A percentile compares a stretch with the other conserved stretches of the same genome.
phyloP scores from a whole-genome alignment of 352 stramenopile species.

The Phytophthora megakarya region DNA sequence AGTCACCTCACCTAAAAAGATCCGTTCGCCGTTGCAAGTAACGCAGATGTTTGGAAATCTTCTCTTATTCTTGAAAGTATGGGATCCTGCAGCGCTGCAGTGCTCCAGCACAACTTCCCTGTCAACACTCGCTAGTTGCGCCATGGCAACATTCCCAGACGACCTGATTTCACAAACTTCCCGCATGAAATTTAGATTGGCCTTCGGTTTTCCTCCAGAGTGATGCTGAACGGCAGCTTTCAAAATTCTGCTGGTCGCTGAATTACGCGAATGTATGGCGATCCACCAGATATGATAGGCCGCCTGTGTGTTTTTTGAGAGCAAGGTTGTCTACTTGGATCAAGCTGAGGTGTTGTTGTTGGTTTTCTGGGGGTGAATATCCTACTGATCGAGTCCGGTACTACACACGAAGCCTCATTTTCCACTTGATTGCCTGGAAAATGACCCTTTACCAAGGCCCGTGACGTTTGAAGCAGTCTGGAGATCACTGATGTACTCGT shows the following conservation, averaged over 20 bases:
- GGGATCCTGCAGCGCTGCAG: constrained; percentile 47
- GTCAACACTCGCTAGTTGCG: constrained; percentile 38
- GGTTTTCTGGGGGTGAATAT: neutral
- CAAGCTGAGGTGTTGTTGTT: neutral
- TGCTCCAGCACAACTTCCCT: constrained; percentile 19
- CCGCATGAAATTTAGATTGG: constrained; percentile 28
- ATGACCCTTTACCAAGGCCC: constrained; percentile 38
- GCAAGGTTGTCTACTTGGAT: constrained; percentile 20
- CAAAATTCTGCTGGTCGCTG: too few relatives aligned
- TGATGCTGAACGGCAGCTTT: constrained; percentile 17
- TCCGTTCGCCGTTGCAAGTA: constrained; percentile 40
- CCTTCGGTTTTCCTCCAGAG: constrained; percentile 46
- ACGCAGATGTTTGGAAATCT: constrained; percentile 56
- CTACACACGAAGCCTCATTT: neutral
- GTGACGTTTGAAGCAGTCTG: constrained; percentile 55
- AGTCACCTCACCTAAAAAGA: constrained; percentile 35
- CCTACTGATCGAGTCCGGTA: neutral
- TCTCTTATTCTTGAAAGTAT: constrained; percentile 60
- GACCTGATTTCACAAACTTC: constrained; percentile 28
- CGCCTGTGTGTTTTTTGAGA: constrained; percentile 24
- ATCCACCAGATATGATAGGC: constrained; percentile 49
- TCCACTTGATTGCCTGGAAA: constrained; percentile 6
- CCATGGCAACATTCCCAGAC: constrained; percentile 44
- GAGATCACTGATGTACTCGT: constrained; percentile 69
- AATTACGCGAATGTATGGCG: constrained; percentile 51